These are phyloP conservation scores for Mycena maculata DNA, from an alignment of 768 basidiomycete genomes.

Conservation along the genomic window DNA sequence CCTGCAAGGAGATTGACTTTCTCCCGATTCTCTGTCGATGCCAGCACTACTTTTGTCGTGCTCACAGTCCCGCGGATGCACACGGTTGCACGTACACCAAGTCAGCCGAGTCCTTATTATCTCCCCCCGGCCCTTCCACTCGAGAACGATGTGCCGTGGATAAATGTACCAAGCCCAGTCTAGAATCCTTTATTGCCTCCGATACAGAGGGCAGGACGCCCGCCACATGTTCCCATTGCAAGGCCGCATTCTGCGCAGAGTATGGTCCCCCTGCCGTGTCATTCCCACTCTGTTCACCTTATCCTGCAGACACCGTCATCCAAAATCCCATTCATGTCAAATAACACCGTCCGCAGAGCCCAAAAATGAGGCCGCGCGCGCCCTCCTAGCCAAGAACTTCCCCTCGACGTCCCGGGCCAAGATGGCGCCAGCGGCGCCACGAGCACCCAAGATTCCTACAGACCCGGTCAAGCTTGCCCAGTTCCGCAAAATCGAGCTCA, in stretches of 20 bases:
- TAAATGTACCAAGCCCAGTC: slow-evolving; percentile 66
- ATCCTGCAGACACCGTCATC: slow-evolving; percentile 71
- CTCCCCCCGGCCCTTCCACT: slow-evolving; percentile 23
- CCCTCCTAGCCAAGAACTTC: slow-evolving; percentile 67
- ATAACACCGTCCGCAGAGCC: slow-evolving; percentile 33
- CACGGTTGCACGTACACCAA: slow-evolving; percentile 79
- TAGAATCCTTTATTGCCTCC: slow-evolving; percentile 53
- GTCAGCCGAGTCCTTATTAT: slow-evolving; percentile 29
- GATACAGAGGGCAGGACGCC: slow-evolving; percentile 42
- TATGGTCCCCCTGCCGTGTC: slow-evolving; percentile 43
- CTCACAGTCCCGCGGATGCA: slow-evolving; percentile 68
- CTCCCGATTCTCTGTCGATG: slow-evolving; percentile 82
- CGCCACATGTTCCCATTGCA: slow-evolving; percentile 64
- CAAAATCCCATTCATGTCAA: slow-evolving; percentile 69
- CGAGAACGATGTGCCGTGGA: slow-evolving; percentile 62
- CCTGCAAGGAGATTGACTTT: slow-evolving; percentile 70
- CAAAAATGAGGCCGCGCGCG: slow-evolving; percentile 62
- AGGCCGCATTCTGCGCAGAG: slow-evolving; percentile 72
- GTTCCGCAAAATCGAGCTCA: slow-evolving; percentile 68
- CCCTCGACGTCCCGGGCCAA: slow-evolving; percentile 41
- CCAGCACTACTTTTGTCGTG: slow-evolving; percentile 66
- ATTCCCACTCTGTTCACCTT: slow-evolving; percentile 23
- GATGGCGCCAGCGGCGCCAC: slow-evolving; percentile 34
- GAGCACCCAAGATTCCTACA: slow-evolving; percentile 50
- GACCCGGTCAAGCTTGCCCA: slow-evolving; percentile 68